Conservation (phyloP, 805 yeast genomes). For the Cyberlindnera americana region DNA sequence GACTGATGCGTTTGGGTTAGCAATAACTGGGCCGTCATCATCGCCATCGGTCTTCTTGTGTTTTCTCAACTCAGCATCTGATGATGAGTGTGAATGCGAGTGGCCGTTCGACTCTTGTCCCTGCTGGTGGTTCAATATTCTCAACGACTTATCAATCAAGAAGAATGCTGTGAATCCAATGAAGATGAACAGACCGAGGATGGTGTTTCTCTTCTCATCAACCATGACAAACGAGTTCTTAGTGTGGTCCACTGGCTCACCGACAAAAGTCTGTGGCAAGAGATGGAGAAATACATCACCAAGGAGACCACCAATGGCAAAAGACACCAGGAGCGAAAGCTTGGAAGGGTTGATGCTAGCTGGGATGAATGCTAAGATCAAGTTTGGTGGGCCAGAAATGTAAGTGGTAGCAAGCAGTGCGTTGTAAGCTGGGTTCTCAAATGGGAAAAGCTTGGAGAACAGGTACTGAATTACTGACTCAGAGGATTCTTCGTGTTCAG, state of each 20-base stretch:
- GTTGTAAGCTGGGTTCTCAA: slow-evolving; percentile 55
- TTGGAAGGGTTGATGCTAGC: slow-evolving; percentile 48
- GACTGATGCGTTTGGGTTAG: slow-evolving; percentile 35
- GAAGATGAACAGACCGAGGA: slow-evolving; percentile 53
- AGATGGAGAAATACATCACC: slow-evolving; percentile 75
- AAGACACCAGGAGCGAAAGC: slow-evolving; percentile 55
- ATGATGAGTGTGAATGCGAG: slow-evolving; percentile 37
- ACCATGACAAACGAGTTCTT: slow-evolving; percentile 44
- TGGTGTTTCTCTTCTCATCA: slow-evolving; percentile 46
- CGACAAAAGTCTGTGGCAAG: slow-evolving; percentile 63
- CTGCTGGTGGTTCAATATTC: slow-evolving; percentile 43
- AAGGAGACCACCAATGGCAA: slow-evolving; percentile 72
- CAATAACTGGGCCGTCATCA: slow-evolving; percentile 27
- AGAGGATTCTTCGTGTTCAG: slow-evolving; percentile 24
- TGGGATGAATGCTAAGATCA: slow-evolving; percentile 54
- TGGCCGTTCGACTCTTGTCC: slow-evolving; percentile 20
- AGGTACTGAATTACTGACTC: slow-evolving; percentile 32
- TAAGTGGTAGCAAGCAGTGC: slow-evolving; percentile 60
- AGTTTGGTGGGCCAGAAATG: slow-evolving; percentile 63
- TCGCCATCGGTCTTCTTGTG: slow-evolving; percentile 27
- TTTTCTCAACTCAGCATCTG: slow-evolving; percentile 16
- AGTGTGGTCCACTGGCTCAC: slow-evolving; percentile 42
- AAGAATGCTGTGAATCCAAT: slow-evolving; percentile 60
- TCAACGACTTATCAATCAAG: slow-evolving; percentile 55
- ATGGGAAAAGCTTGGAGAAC: slow-evolving; percentile 44